Percentiles rank a stretch among this genome's conserved stretches.
These are phyloP conservation scores for Immersiella caudata DNA, from an alignment of 495 filamentous ascomycete genomes.

Conservation along the genomic window DNA sequence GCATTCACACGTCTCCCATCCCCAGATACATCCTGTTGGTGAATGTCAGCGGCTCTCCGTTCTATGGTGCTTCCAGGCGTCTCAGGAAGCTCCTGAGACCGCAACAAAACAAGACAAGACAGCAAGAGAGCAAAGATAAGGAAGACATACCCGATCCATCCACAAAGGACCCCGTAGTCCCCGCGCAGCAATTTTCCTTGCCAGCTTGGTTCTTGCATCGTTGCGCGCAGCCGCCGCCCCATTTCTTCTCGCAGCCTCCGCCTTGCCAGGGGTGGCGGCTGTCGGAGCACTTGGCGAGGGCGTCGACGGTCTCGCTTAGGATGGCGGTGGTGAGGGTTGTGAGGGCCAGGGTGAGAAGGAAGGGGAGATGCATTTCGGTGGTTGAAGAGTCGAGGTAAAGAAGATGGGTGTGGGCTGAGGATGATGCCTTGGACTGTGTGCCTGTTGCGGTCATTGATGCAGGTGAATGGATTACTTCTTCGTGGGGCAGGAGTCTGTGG, in stretches of 20 bases:
- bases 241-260: not conserved
- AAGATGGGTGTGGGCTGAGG: not conserved
- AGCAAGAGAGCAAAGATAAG: too few relatives aligned
- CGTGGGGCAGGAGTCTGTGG: not conserved
- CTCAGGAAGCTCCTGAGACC: too few relatives aligned
- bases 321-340: not conserved
- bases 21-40: not conserved
- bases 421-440: not conserved
- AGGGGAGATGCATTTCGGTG: not conserved
- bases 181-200: not conserved
- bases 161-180: not conserved
- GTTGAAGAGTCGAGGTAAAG: not conserved
- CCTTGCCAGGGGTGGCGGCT: not conserved
- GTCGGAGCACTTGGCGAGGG: not conserved
- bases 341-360: not conserved
- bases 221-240: not conserved
- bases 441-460: not conserved
- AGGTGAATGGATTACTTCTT: not conserved
- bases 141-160: not conserved
- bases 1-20: not conserved
- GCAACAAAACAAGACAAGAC: too few relatives aligned
- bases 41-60: too few relatives aligned
- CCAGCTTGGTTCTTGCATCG: not conserved
- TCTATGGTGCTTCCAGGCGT: too few relatives aligned
- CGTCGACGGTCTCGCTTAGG: not conserved